A percentile compares a stretch with the other conserved stretches of the same genome.
Conservation (phyloP, 768 basidiomycete species). For the Myochromella boudieri region DNA sequence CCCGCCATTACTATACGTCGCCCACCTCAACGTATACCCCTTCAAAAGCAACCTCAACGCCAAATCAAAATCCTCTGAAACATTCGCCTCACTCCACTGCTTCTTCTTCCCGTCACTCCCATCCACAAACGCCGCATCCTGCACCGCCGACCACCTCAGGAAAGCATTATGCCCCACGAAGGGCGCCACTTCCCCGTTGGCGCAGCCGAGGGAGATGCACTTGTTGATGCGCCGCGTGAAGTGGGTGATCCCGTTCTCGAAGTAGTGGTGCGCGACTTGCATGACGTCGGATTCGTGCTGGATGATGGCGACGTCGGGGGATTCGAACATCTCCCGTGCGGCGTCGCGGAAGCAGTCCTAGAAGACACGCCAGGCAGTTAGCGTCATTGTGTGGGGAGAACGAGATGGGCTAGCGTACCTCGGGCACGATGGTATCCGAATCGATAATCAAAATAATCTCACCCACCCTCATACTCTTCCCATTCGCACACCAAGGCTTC, state of each 20-base stretch:
- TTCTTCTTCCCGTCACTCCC: slow-evolving; percentile 62
- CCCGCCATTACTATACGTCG: slow-evolving; percentile 79
- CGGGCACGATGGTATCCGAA: slow-evolving; percentile 75
- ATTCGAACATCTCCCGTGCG: slow-evolving; percentile 78
- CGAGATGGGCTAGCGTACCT: slow-evolving; percentile 32
- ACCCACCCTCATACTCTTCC: slow-evolving; percentile 70
- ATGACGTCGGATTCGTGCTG: slow-evolving; percentile 90
- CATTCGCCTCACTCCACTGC: slow-evolving; percentile 76
- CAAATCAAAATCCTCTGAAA: slow-evolving; percentile 82
- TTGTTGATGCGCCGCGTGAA: slow-evolving; percentile 90
- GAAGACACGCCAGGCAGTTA: too few species aligned
- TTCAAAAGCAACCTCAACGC: slow-evolving; percentile 66
- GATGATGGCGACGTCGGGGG: slow-evolving; percentile 81
- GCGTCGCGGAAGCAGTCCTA: slow-evolving; percentile 88
- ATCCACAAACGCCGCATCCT: slow-evolving; percentile 79
- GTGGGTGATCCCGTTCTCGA: slow-evolving; percentile 87
- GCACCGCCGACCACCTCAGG: slow-evolving; percentile 82
- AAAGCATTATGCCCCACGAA: slow-evolving; percentile 90
- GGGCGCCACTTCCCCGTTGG: slow-evolving; percentile 80
- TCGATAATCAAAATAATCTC: slow-evolving; percentile 83
- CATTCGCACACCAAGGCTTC: slow-evolving; percentile 76
- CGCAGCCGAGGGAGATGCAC: slow-evolving; percentile 74
- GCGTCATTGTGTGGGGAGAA: too few species aligned
- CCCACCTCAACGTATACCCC: slow-evolving; percentile 78
- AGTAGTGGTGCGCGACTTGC: slow-evolving; percentile 87